phyloP scores from a whole-genome alignment of 1,284 basidiomycete genomes.

The Cryptococcus sp. region DNA sequence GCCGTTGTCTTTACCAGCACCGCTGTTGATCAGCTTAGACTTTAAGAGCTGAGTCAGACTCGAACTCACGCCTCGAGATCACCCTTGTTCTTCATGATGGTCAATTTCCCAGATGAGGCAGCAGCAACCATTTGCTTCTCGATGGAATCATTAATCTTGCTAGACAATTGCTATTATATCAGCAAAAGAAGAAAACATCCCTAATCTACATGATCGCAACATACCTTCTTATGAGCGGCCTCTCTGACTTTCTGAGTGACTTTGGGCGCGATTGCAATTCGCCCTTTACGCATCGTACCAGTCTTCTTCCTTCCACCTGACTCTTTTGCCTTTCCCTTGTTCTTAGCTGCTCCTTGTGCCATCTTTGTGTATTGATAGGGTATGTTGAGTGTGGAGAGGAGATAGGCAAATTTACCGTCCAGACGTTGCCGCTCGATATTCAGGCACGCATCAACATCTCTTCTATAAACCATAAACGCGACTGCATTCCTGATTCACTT shows the following conservation, averaged over 20 bases:
- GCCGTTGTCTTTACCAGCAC: slow-evolving; percentile 18
- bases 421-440: neutral
- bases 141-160: slow-evolving; percentile 83
- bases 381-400: neutral
- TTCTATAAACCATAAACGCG: no score
- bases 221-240: slow-evolving; percentile 36
- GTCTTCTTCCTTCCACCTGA: slow-evolving; percentile 39
- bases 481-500: no score
- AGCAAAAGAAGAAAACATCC: neutral
- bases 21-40: slow-evolving; percentile 5
- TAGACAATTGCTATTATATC: slow-evolving; percentile 62
- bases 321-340: slow-evolving; percentile 28
- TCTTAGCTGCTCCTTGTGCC: slow-evolving; percentile 43
- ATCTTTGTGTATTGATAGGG: slow-evolving; percentile 13
- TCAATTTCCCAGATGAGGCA: slow-evolving; percentile 71
- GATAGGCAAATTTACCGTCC: neutral
- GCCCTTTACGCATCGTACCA: slow-evolving; percentile 33
- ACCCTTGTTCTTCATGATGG: slow-evolving; percentile 67
- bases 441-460: no score
- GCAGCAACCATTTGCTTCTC: slow-evolving; percentile 82
- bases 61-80: slow-evolving; percentile 34
- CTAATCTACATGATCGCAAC: slow-evolving; percentile 3
- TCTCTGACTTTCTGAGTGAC: slow-evolving; percentile 30
- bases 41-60: neutral
- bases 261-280: slow-evolving; percentile 41